Evolutionary conservation across 257 asterid species (phyloP).

Genomic region (Thymus quinquecostatus): DNA sequence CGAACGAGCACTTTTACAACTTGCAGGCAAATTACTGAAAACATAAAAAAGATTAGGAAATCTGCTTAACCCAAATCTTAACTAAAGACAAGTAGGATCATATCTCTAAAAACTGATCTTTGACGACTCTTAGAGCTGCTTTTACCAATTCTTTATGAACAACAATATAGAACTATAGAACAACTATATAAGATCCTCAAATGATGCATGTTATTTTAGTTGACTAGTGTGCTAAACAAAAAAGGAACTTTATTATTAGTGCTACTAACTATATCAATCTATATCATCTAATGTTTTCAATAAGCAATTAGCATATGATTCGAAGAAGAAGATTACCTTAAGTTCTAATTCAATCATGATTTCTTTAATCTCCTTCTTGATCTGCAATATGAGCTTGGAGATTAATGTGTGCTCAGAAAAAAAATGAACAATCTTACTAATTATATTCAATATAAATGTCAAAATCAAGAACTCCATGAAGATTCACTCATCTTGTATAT

Average conservation of each 20-base stretch:
- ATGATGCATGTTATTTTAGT: slow-evolving; percentile 64
- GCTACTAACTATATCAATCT: slow-evolving; percentile 71
- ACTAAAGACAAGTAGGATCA: too few species aligned
- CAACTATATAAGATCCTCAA: background rate
- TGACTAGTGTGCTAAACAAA: slow-evolving; percentile 81
- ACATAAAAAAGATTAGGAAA: too few species aligned
- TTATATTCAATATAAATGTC: too few species aligned
- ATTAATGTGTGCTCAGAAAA: slow-evolving; percentile 11
- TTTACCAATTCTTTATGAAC: slow-evolving; percentile 72
- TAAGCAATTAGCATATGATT: background rate
- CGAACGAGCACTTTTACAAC: too few species aligned
- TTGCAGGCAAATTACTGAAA: too few species aligned
- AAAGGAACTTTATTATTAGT: slow-evolving; percentile 44
- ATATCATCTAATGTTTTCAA: slow-evolving; percentile 16
- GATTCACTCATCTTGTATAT: too few species aligned
- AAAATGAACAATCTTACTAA: background rate
- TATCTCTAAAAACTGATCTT: too few species aligned
- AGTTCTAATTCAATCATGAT: slow-evolving; percentile 84
- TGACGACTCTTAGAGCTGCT: too few species aligned
- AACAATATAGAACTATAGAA: slow-evolving; percentile 7
- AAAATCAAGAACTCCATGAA: too few species aligned
- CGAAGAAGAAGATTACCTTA: slow-evolving; percentile 46
- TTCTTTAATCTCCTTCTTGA: slow-evolving; percentile 86
- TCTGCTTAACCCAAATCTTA: too few species aligned
- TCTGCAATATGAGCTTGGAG: slow-evolving; percentile 50